Conservation (phyloP, 2,329 filamentous ascomycete species). For the Penicillium vulpinum region DNA sequence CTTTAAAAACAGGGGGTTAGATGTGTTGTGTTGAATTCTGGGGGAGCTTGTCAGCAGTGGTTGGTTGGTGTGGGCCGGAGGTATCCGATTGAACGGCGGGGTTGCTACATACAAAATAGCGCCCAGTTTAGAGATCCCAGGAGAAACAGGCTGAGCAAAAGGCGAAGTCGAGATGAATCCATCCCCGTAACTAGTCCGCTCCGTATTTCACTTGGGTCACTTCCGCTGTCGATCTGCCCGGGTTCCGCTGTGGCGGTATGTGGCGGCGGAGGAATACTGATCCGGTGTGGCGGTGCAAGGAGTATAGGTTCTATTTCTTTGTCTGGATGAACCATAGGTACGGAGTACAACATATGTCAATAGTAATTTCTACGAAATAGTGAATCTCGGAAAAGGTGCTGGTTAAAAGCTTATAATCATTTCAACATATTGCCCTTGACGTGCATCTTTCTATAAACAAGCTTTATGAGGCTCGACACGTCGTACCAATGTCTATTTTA, state of each 20-base stretch:
- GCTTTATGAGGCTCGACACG: conserved; percentile 2
- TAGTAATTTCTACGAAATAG: too few species aligned
- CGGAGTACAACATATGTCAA: too few species aligned
- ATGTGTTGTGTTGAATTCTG: conserved; percentile 10
- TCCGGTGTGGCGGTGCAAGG: conserved; percentile 29
- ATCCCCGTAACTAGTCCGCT: conserved; percentile 13
- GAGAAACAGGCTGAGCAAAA: conserved; percentile 3
- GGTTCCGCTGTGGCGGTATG: conserved; percentile 25
- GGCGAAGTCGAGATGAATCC: conserved; percentile 12
- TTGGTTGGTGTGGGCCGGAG: background rate
- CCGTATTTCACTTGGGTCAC: conserved; percentile 26
- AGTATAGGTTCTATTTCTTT: background rate
- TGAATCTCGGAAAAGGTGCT: background rate
- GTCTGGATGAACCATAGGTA: background rate
- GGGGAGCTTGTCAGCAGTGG: conserved; percentile 16
- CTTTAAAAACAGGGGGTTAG: conserved; percentile 22
- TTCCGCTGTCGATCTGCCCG: conserved; percentile 33
- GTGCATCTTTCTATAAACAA: background rate
- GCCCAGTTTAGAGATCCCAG: background rate
- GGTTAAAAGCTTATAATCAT: too few species aligned
- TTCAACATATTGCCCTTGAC: background rate
- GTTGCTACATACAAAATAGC: background rate
- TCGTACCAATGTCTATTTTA: background rate
- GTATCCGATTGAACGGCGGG: background rate
- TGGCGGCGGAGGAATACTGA: conserved; percentile 30